Percentiles rank a stretch among this genome's conserved stretches.
Evolutionary conservation across 495 filamentous ascomycete species (phyloP).

Genomic region (Aspergillus ostianus): DNA sequence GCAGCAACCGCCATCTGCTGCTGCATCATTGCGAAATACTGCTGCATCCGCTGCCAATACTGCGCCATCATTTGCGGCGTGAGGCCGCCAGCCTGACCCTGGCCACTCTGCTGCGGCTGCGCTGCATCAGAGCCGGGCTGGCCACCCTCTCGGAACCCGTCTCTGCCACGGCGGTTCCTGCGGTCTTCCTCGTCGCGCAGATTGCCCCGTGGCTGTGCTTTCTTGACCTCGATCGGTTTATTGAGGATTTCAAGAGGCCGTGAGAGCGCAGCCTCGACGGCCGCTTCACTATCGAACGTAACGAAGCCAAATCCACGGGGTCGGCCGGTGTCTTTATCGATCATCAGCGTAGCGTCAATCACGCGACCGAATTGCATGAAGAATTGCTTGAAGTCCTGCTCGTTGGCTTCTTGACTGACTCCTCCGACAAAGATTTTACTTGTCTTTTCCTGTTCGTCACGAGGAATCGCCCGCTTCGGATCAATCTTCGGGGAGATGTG

Average conservation of each 20-base stretch:
- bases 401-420: conserved; percentile 94
- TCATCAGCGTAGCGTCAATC: conserved; percentile 97
- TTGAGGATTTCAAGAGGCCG: conserved; percentile 85
- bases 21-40: conserved; percentile 93
- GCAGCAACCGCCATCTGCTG: conserved; percentile 59
- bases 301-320: conserved; percentile 98
- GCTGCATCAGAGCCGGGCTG: conserved; percentile 44
- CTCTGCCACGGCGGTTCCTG: conserved; percentile 47
- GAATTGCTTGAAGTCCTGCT: conserved; percentile 92
- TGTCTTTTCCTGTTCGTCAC: conserved; percentile 96
- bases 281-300: conserved; percentile 93
- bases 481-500: conserved; percentile 68
- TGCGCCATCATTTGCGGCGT: conserved; percentile 96
- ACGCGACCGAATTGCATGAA: conserved; percentile 96
- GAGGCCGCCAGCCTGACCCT: conserved; percentile 60
- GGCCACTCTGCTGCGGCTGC: conserved; percentile 49
- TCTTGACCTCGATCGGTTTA: conserved; percentile 97
- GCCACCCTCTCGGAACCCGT: conserved; percentile 57
- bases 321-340: conserved; percentile 97
- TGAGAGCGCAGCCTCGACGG: conserved; percentile 85
- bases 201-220: conserved; percentile 93
- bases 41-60: conserved; percentile 96
- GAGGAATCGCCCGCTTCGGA: conserved; percentile 94
- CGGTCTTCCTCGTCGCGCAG: conserved; percentile 83
- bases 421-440: conserved; percentile 98